Base-by-base conservation (phyloP, 768 basidiomycete genomes). In the Pleurotus giganteus region DNA sequence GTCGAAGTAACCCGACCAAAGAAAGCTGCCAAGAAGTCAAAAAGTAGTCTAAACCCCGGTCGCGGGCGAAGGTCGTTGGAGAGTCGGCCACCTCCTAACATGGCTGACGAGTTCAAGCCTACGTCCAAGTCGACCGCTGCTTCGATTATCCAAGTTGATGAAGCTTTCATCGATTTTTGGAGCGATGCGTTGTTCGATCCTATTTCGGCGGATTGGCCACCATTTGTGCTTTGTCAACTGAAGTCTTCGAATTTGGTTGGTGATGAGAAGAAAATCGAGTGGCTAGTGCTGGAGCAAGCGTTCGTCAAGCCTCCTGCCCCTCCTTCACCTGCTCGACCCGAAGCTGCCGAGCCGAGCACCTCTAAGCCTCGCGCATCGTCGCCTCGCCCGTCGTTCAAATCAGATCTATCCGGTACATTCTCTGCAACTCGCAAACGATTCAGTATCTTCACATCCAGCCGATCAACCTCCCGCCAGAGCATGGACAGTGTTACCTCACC, bases 101-200 rank as follows among this genome's bases (percentile, higher is more conserved):
- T 53, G 39, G 52, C 54, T 23, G 60, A 62, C 28, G 59, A 60
- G 37, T 45, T 67, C 61, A 74, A 72, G 45, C 57, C 64, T 28
- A 55, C 62, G 23, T 72, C 75, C n/a, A 76, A 64, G 57, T 71
- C 77, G 19, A 75, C 76, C 0, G 66, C 69, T 7, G 66, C 85
- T 9, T 69, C 74, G 12, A 59, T 81, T 31, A 69, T 84, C n/a
- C 77, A 83, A 57, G 63, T 92, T 9, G 90, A 92, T 61, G 89
- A 91, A 61, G 88, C 89, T 1, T 91, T 92, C 65, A 70, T 91
- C 52, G 89, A 92, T 66, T 90, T 90, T 64, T 91, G 89, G 88
- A 79, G 76, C 47, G 89, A 92, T 62, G 79, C 88, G 1, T 64
- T 91, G 28, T 70, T 85, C 13, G 89, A 92, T 61, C 82, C 87